Percentiles rank a stretch among this genome's conserved stretches.
Evolutionary conservation across 2,329 filamentous ascomycete species (phyloP).

Genomic region (Microcera coccophila): DNA sequence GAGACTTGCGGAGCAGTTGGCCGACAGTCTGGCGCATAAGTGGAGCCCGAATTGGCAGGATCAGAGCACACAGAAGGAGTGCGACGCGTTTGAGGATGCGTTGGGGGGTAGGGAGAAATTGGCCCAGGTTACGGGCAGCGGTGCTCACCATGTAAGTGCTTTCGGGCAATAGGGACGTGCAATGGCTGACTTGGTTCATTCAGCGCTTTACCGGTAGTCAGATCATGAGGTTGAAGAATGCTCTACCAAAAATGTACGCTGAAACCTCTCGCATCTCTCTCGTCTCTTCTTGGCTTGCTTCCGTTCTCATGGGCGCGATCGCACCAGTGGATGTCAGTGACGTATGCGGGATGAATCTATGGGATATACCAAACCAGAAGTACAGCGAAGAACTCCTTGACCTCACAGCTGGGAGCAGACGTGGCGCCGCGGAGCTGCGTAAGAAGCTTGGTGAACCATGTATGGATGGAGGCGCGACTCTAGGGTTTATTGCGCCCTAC

Average conservation of each 20-base stretch:
- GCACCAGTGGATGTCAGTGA: conserved; percentile 92
- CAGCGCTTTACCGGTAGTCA: conserved; percentile 96
- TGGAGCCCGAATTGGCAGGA: conserved; percentile 98
- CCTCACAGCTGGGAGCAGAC: conserved; percentile 66
- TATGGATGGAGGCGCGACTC: conserved; percentile 72
- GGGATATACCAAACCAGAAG: conserved; percentile 72
- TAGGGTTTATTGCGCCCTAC: conserved; percentile 74
- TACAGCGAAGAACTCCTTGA: conserved; percentile 75
- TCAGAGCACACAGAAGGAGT: conserved; percentile 87
- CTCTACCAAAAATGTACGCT: conserved; percentile 75
- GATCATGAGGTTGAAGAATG: conserved; percentile 81
- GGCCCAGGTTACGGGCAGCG: conserved; percentile 80
- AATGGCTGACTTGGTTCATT: conserved; percentile 3
- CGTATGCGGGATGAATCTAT: conserved; percentile 94
- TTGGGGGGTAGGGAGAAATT: conserved; percentile 65
- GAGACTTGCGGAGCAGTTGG: conserved; percentile 68
- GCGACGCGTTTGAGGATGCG: conserved; percentile 76
- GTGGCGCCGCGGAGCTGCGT: conserved; percentile 59
- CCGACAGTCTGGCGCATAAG: conserved; percentile 71
- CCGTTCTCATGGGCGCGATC: conserved; percentile 77
- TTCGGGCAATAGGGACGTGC: background rate
- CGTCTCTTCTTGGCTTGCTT: conserved; percentile 92
- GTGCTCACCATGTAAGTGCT: conserved; percentile 79
- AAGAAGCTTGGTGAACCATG: conserved; percentile 76
- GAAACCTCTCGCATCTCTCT: conserved; percentile 83